Evolutionary conservation across 345 rosid species (phyloP).

Genomic region (Rhizophora mangle): DNA sequence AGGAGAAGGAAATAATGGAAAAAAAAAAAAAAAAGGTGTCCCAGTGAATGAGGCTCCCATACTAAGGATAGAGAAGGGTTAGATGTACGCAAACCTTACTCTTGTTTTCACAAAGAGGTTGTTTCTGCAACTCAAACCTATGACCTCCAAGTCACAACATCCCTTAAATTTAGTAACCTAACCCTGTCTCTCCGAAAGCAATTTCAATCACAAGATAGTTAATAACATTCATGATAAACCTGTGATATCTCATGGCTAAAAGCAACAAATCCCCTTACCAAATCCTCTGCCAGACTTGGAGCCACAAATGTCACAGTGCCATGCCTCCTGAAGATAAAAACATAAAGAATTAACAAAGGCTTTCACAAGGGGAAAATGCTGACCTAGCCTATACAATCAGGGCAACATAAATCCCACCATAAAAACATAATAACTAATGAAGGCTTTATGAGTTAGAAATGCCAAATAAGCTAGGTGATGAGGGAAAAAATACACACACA

Average conservation of each 20-base stretch:
- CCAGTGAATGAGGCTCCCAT: not conserved
- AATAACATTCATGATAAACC: not conserved
- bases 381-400: no score
- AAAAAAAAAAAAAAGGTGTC: not conserved
- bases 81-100: no score
- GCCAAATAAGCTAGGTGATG: not conserved
- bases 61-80: no score
- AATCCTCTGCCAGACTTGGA: slow-evolving; percentile 97
- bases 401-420: not conserved
- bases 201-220: not conserved
- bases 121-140: no score
- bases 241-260: not conserved
- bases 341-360: no score
- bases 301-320: slow-evolving; percentile 95
- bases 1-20: not conserved
- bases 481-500: not conserved
- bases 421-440: not conserved
- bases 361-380: no score
- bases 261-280: slow-evolving; percentile 53
- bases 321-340: slow-evolving; percentile 59
- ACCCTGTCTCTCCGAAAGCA: not conserved
- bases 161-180: not conserved
- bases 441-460: not conserved
- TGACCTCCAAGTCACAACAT: no score
- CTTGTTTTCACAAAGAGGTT: no score